Evolutionary conservation across 1,139 yeast species (phyloP).

Genomic region (Wickerhamiella pararugosa): DNA sequence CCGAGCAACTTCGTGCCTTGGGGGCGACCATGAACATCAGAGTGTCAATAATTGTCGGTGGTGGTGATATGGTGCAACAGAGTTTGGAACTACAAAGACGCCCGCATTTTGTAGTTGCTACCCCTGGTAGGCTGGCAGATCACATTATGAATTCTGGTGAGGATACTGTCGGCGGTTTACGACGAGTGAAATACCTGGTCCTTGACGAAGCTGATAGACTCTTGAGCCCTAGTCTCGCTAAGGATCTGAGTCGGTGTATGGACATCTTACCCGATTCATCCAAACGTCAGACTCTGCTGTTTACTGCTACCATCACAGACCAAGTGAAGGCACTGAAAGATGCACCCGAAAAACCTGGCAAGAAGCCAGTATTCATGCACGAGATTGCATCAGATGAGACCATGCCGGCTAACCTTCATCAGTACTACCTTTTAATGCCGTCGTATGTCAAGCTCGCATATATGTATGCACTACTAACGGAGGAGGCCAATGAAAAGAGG

Average conservation of each 20-base stretch:
- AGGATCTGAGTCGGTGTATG: slow-evolving; percentile 58
- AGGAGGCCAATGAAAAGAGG: slow-evolving; percentile 45
- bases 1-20: slow-evolving; percentile 87
- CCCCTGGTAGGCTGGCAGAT: slow-evolving; percentile 94
- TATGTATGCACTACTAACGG: slow-evolving; percentile 49
- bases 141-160: slow-evolving; percentile 82
- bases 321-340: slow-evolving; percentile 72
- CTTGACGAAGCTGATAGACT: slow-evolving; percentile 94
- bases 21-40: slow-evolving; percentile 82
- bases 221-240: slow-evolving; percentile 68
- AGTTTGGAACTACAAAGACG: slow-evolving; percentile 63
- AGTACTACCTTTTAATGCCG: slow-evolving; percentile 46
- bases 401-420: slow-evolving; percentile 56
- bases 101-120: slow-evolving; percentile 92
- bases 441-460: slow-evolving; percentile 86
- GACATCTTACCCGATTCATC: slow-evolving; percentile 52
- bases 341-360: slow-evolving; percentile 44
- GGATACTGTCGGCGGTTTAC: slow-evolving; percentile 67
- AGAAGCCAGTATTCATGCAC: slow-evolving; percentile 50
- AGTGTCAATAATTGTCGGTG: slow-evolving; percentile 78
- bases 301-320: slow-evolving; percentile 94
- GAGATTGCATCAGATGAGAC: slow-evolving; percentile 60
- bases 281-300: slow-evolving; percentile 70
- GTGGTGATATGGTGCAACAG: slow-evolving; percentile 82
- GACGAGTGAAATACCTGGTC: slow-evolving; percentile 65